Evolutionary conservation across 2,329 filamentous ascomycete genomes (phyloP), one percentile per base, ranked within the genome.

Genomic region (Rugonectria rugulosa): DNA sequence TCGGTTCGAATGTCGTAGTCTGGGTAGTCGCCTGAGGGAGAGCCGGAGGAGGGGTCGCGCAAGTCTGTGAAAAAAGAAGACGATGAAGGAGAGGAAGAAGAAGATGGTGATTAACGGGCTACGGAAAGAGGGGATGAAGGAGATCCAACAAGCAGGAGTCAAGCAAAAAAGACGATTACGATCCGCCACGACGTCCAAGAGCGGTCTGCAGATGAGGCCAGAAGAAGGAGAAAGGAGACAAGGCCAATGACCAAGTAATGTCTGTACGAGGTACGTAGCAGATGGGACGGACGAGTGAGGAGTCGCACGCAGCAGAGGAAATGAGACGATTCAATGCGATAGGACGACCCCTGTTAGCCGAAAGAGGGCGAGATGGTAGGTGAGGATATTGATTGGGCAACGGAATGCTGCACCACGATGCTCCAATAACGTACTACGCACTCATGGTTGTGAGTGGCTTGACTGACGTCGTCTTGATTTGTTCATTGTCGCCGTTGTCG

Each of bases 301-400:
- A 14, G 37, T 8, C 48, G 46, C 37, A 44, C 17, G 29, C 44
- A 50, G 47, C 36, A 38, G 51, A 51, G 53, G 60, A 60, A 32
- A 21, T 40, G 53, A 51, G 21, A 44, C 37, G 37, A 23, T 19
- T 38, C 53, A 27, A 45, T 50, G 40, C 53, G 46, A 36, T 51
- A 45, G 46, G 41, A 50, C 46, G 21, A 44, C 46, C 11, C 37
- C 38, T 46, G 43, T 36, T 51, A 44, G 29, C 37, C 34, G 37
- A 38, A 42, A 51, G 38, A 50, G 50, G 47, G 54, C 50, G 45
- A 55, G 55, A 57, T 54, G 53, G 53, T 38, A 63, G 53, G 53
- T 41, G 34, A 27, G 46, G 53, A 34, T 46, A 26, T 20, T 45
- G 53, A 56, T 50, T 50, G 46, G 46, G 12, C 45, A 44, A 48